A percentile compares a stretch with the other conserved stretches of the same genome.
phyloP scores from a whole-genome alignment of 139 green algal species.

The Mesotaenium endlicherianum region DNA sequence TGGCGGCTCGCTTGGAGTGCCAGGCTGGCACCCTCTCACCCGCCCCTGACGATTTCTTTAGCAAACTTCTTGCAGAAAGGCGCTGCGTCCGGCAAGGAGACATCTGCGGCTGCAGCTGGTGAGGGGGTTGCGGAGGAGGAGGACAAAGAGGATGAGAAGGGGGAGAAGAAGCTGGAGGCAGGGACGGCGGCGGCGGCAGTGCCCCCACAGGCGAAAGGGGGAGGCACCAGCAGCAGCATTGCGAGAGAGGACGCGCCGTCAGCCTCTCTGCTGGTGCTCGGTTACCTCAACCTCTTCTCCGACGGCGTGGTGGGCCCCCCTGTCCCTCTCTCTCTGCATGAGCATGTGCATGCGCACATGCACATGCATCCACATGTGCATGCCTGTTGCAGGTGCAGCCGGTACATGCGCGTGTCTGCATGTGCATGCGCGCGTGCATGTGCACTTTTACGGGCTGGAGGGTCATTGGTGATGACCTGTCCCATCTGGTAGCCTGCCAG shows the following conservation, averaged over 20 bases:
- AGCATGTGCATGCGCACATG: too few relatives aligned
- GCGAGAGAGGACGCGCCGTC: neutral
- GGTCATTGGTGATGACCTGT: too few relatives aligned
- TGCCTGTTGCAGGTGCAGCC: too few relatives aligned
- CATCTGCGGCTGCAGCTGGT: neutral
- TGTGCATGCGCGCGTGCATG: too few relatives aligned
- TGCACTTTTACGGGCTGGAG: too few relatives aligned
- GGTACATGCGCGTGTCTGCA: too few relatives aligned
- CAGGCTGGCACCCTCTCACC: too few relatives aligned
- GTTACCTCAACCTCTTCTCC: conserved; percentile 57
- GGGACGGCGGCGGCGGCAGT: neutral
- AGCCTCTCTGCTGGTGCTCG: conserved; percentile 23
- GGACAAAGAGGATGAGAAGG: neutral
- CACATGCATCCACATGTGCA: too few relatives aligned
- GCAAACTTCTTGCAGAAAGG: too few relatives aligned
- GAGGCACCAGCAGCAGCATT: neutral
- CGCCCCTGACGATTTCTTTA: too few relatives aligned
- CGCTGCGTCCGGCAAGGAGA: neutral
- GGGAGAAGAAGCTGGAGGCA: neutral
- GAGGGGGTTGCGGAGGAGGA: neutral
- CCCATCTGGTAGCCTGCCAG: too few relatives aligned
- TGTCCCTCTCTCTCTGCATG: neutral
- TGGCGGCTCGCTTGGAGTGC: too few relatives aligned
- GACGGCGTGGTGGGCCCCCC: conserved; percentile 41
- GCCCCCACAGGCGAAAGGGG: neutral